Percentiles rank a stretch among this genome's conserved stretches.
These are phyloP conservation scores for Neurospora sp. DNA, from an alignment of 495 filamentous ascomycete species.

Conservation along the genomic window DNA sequence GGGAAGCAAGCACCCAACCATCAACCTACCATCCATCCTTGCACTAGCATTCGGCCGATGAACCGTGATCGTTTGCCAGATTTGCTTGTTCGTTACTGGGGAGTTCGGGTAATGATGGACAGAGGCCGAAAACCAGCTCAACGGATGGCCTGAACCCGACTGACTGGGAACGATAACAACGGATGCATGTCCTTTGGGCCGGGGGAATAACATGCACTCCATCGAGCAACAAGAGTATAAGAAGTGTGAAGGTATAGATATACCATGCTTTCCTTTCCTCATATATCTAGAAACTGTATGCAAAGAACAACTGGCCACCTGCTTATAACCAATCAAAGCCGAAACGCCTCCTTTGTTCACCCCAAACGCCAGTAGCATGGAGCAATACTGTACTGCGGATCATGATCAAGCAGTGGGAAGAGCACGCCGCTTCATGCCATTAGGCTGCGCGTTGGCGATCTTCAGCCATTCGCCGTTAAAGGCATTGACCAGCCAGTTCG, in stretches of 20 bases:
- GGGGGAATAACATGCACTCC: neutral
- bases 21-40: neutral
- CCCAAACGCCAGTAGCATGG: neutral
- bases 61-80: neutral
- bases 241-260: neutral
- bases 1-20: neutral
- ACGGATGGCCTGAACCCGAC: neutral
- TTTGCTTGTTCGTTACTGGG: neutral
- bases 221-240: neutral
- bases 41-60: neutral
- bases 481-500: slow-evolving; percentile 89
- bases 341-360: neutral
- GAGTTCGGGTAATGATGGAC: neutral
- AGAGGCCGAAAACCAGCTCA: neutral
- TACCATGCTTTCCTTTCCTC: neutral
- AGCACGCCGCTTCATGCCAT: slow-evolving; percentile 4
- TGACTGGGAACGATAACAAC: no score
- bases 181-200: neutral
- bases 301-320: neutral
- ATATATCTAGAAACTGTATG: neutral
- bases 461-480: slow-evolving; percentile 95
- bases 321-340: neutral
- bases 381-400: no score
- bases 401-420: neutral
- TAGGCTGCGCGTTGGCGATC: slow-evolving; percentile 57